A percentile compares a stretch with the other conserved stretches of the same genome.
Evolutionary conservation across 2,329 filamentous ascomycete species (phyloP).

Genomic region (Alternaria dauci): DNA sequence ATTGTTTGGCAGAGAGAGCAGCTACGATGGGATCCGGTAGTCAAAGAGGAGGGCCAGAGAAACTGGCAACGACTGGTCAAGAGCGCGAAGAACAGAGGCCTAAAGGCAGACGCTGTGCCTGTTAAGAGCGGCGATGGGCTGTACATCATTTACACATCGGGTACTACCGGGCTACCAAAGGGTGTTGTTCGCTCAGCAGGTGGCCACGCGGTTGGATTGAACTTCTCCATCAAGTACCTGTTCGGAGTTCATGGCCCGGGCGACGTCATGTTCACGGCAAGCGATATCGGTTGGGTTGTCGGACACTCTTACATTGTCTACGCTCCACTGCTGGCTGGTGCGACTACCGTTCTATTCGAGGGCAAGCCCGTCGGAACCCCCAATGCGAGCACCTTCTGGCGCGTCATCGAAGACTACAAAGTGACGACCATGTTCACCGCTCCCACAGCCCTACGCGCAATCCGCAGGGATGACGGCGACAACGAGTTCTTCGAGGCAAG

Average conservation of each 20-base stretch:
- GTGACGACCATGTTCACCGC: constrained; percentile 84
- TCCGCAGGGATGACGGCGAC: constrained; percentile 83
- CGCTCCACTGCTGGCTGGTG: constrained; percentile 82
- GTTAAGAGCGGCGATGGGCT: constrained; percentile 79
- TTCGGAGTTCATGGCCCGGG: constrained; percentile 85
- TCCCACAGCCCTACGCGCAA: constrained; percentile 85
- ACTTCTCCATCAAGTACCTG: constrained; percentile 81
- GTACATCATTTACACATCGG: constrained; percentile 91
- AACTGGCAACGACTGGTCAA: constrained; percentile 82
- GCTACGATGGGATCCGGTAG: constrained; percentile 75
- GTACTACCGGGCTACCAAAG: constrained; percentile 84
- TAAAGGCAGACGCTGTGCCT: constrained; percentile 78
- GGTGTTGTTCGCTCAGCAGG: constrained; percentile 84
- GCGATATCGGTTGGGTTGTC: constrained; percentile 93
- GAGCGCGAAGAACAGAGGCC: constrained; percentile 71
- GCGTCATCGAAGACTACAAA: constrained; percentile 82
- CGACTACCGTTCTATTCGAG: constrained; percentile 87
- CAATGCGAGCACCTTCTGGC: constrained; percentile 87
- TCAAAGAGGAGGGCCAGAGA: constrained; percentile 72
- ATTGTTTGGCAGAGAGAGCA: constrained; percentile 87
- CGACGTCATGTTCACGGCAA: constrained; percentile 81
- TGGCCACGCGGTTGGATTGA: constrained; percentile 85
- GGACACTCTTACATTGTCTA: constrained; percentile 82
- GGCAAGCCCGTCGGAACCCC: constrained; percentile 94
- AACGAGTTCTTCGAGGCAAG: constrained; percentile 70